Percentiles rank a stretch among this genome's conserved stretches.
Conservation (phyloP, 176 grass and related monocot species). For the Carex cristatella region DNA sequence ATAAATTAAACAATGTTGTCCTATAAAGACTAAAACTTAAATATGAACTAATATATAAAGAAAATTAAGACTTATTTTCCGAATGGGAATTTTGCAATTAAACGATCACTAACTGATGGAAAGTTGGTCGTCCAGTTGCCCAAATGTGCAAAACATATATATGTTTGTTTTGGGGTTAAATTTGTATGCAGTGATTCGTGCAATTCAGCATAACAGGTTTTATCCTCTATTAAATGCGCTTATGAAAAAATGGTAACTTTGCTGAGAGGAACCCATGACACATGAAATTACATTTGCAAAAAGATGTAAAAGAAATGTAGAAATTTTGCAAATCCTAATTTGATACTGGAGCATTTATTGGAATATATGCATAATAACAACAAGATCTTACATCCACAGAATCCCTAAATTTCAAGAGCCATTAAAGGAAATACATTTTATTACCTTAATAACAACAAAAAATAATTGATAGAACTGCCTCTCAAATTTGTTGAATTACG, state of each 20-base stretch:
- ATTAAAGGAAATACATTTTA: neutral
- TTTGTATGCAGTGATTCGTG: no score
- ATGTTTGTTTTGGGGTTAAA: no score
- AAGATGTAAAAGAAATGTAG: neutral
- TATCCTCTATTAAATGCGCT: neutral
- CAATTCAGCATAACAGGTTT: neutral
- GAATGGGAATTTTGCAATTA: no score
- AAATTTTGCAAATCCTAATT: neutral
- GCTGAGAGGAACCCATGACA: neutral
- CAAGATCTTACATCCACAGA: neutral
- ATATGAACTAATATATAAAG: no score
- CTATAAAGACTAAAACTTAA: no score
- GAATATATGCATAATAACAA: neutral
- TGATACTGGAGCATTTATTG: neutral
- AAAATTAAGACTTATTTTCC: no score
- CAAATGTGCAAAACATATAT: no score
- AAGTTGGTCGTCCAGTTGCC: no score
- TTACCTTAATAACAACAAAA: neutral
- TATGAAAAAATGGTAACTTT: neutral
- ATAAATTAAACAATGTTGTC: no score
- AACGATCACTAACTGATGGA: no score
- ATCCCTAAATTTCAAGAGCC: neutral
- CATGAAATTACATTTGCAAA: neutral
- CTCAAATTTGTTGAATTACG: slow-evolving; percentile 3
- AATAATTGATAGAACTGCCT: neutral